Conservation (phyloP, 208 protist species). For the Acanthamoeba lenticulata region DNA sequence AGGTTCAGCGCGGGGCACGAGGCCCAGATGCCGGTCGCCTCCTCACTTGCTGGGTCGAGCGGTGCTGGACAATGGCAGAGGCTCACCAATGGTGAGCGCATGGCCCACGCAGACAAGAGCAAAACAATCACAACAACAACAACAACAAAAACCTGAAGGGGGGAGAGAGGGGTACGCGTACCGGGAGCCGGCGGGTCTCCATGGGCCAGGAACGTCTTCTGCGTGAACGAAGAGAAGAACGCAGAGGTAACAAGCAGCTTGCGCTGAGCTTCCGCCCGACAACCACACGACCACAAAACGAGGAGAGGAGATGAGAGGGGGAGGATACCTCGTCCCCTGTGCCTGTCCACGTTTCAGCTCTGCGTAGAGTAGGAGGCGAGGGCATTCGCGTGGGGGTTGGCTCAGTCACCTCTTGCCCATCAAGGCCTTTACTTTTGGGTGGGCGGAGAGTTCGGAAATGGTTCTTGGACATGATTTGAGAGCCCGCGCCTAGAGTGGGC, state of each 20-base stretch:
- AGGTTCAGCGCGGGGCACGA: background rate
- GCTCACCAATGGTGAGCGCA: background rate
- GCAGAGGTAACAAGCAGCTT: too few species aligned
- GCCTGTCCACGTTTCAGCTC: background rate
- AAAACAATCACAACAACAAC: too few species aligned
- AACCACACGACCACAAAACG: too few species aligned
- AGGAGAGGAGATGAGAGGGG: background rate
- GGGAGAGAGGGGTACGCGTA: too few species aligned
- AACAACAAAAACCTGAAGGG: too few species aligned
- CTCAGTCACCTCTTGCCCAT: background rate
- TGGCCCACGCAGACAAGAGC: too few species aligned
- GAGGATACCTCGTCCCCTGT: background rate
- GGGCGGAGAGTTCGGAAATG: background rate
- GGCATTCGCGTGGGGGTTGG: background rate
- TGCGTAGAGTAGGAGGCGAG: background rate
- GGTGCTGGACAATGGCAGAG: background rate
- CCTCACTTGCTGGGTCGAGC: background rate
- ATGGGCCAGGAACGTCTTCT: background rate
- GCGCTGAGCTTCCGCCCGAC: too few species aligned
- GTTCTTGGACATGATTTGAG: constrained; percentile 53
- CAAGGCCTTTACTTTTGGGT: background rate
- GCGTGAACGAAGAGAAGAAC: too few species aligned
- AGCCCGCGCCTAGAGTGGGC: background rate
- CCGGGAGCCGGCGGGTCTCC: background rate
- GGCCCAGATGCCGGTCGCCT: background rate